Percentiles rank a stretch among this genome's conserved stretches.
phyloP scores from a whole-genome alignment of 192 early-diverging fungal species.

The Backusella circina region DNA sequence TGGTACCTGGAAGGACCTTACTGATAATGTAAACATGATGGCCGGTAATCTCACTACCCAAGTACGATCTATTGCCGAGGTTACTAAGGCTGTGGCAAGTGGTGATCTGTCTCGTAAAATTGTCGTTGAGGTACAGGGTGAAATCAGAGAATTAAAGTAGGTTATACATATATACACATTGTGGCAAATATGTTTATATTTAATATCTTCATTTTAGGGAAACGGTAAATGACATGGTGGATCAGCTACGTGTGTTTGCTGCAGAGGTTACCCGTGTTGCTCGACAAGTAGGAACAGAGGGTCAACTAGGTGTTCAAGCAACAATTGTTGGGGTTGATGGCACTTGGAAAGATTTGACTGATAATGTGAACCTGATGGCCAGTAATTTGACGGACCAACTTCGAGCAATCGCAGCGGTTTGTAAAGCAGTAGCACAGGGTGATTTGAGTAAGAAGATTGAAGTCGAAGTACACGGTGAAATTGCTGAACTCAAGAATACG shows the following conservation, averaged over 20 bases:
- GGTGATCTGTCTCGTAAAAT: constrained; percentile 1
- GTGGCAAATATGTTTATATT: neutral
- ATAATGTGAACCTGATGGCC: constrained; percentile 57
- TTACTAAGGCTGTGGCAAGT: neutral
- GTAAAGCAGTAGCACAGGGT: constrained; percentile 48
- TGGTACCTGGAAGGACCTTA: neutral
- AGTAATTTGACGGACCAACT: constrained; percentile 50
- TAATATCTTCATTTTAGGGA: neutral
- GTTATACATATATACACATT: neutral
- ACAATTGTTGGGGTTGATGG: constrained; percentile 49
- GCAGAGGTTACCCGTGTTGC: constrained; percentile 60
- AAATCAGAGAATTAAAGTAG: constrained; percentile 1
- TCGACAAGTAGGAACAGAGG: constrained; percentile 57
- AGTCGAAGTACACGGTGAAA: constrained; percentile 51
- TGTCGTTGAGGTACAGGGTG: neutral
- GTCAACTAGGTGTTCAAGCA: constrained; percentile 57
- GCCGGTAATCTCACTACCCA: neutral
- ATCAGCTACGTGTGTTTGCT: constrained; percentile 53
- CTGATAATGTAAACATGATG: constrained; percentile 6
- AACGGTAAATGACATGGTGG: constrained; percentile 45
- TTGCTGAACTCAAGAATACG: constrained; percentile 53
- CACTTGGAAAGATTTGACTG: constrained; percentile 54
- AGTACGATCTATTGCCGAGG: constrained; percentile 9
- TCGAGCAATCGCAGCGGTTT: constrained; percentile 51
- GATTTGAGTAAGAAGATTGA: constrained; percentile 46